Base-by-base conservation (phyloP, 768 basidiomycete genomes). In the Tylopilus sp. region DNA sequence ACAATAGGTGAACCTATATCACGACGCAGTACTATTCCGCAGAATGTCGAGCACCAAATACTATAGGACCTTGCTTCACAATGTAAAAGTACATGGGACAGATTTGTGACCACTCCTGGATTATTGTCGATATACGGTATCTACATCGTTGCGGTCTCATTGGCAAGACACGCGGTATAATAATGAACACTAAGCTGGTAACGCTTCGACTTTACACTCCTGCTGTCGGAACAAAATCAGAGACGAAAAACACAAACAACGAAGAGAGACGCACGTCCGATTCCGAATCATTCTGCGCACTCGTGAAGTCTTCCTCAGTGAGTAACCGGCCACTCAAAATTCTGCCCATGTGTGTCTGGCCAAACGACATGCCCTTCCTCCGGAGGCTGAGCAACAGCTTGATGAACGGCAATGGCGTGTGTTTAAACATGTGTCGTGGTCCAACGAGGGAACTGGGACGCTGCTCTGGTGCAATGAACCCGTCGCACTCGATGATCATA, bases 281-380 rank as follows among this genome's bases (percentile, higher is more conserved):
- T 21, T 21, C 36, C 19, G 14, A 16, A 14, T 33, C 33, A 33
- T 33, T 33, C 33, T 33, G 11, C 36, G 6, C 19, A 21, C 42
- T 5, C 43, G 33, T 40, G 36, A 73, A 71, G 36, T 73, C 72
- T n/a, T 55, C 42, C 26, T 58, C 48, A 3, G 41, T 50, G 42
- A 74, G 55, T n/a, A 61, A 31, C 22, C 54, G 64, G 9, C 59
- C 70, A 44, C 67, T 48, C 37, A 78, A 37, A 8, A 76, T 62
- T 54, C 69, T 74, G 17, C 77, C 77, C 61, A 77, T 62, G 51
- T 78, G 74, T 2, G 76, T 76, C 29, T 60, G 51, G 10, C 53
- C 31, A 55, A 66, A 79, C 11, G 62, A 56, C 60, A 71, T 65
- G 0, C 74, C 75, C 50, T 72, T 79, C 52, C 75, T 67, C 21